phyloP scores from a whole-genome alignment of 2,329 filamentous ascomycete genomes.

The Penicillium sp. region DNA sequence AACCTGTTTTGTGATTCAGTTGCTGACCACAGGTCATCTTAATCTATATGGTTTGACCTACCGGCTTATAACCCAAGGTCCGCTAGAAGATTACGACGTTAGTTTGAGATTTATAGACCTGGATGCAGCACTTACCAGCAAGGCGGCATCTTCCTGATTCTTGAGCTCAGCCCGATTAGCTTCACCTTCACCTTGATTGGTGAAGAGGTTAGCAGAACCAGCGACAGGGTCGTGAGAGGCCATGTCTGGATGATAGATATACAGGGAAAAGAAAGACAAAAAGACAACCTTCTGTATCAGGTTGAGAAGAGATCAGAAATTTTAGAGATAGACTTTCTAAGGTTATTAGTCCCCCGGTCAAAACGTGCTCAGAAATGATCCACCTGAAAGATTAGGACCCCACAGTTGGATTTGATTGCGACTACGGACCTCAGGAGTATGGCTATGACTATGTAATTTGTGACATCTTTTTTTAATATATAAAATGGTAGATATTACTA shows the following conservation, averaged over 20 bases:
- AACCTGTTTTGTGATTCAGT: slow-evolving; percentile 40
- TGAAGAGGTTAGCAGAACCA: slow-evolving; percentile 22
- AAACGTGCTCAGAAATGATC: neutral
- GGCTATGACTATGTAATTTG: neutral
- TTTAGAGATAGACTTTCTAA: slow-evolving; percentile 11
- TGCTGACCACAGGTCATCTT: neutral
- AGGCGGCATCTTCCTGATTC: slow-evolving; percentile 36
- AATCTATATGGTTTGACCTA: slow-evolving; percentile 31
- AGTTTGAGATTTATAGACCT: slow-evolving; percentile 1
- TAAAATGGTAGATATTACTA: too few relatives aligned
- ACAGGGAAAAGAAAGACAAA: neutral
- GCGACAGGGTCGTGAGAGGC: slow-evolving; percentile 19
- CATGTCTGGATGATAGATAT: slow-evolving; percentile 9
- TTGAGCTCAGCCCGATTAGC: slow-evolving; percentile 24
- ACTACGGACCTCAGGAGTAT: too few relatives aligned
- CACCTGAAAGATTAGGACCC: neutral
- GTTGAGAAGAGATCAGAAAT: slow-evolving; percentile 4
- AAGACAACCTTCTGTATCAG: neutral
- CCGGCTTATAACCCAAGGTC: slow-evolving; percentile 56
- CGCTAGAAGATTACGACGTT: slow-evolving; percentile 33
- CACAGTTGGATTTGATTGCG: neutral
- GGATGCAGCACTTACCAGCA: slow-evolving; percentile 31
- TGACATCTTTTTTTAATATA: neutral
- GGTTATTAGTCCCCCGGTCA: neutral
- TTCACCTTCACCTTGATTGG: slow-evolving; percentile 21